Evolutionary conservation across 192 early-diverging fungal genomes (phyloP).

Genomic region (Backusella psychrophila): DNA sequence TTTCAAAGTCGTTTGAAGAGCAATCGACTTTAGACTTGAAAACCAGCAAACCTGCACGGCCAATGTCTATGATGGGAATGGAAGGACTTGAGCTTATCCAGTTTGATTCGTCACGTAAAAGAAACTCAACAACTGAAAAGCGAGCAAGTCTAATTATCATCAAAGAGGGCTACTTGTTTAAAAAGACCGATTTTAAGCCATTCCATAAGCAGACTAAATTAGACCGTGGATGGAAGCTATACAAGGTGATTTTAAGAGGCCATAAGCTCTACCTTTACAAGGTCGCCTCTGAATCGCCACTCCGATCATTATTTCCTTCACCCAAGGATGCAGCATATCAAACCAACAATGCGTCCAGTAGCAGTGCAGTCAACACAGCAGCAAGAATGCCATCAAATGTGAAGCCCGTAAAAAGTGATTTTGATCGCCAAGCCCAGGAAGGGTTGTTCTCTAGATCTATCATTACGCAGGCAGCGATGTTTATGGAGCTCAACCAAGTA

Average conservation of each 20-base stretch:
- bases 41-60: background rate
- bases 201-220: slow-evolving; percentile 52
- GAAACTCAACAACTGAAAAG: slow-evolving; percentile 14
- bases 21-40: background rate
- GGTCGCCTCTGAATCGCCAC: slow-evolving; percentile 52
- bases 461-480: background rate
- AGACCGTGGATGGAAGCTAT: slow-evolving; percentile 75
- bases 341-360: background rate
- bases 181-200: slow-evolving; percentile 69
- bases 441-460: background rate
- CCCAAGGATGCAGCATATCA: slow-evolving; percentile 9
- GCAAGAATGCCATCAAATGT: background rate
- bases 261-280: slow-evolving; percentile 78
- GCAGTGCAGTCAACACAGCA: background rate
- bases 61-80: slow-evolving; percentile 11
- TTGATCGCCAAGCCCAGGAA: slow-evolving; percentile 17
- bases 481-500: slow-evolving; percentile 13
- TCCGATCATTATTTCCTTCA: slow-evolving; percentile 33
- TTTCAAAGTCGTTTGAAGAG: slow-evolving; percentile 15
- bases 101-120: background rate
- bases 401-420: background rate
- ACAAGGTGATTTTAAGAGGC: slow-evolving; percentile 68
- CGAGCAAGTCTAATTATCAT: slow-evolving; percentile 26
- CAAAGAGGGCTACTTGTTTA: slow-evolving; percentile 71
- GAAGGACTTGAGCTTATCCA: background rate